Evolutionary conservation across 768 basidiomycete species (phyloP).

Genomic region (Dacryopinax primogenitus): DNA sequence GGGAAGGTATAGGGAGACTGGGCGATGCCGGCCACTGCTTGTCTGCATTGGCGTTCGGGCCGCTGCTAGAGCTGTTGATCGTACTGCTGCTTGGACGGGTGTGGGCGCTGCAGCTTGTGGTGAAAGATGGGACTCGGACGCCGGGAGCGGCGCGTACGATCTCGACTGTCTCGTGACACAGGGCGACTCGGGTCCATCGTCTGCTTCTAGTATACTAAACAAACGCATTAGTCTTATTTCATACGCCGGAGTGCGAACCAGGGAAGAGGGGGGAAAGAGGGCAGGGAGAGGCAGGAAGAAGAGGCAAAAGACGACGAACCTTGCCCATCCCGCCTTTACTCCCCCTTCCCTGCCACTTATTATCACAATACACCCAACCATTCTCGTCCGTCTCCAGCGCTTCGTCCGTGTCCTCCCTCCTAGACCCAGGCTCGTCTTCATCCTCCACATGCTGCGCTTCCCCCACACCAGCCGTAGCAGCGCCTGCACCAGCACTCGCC

Average conservation of each 20-base stretch:
- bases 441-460: constrained; percentile 12
- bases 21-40: no score
- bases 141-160: constrained; percentile 12
- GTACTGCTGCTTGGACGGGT: constrained; percentile 6
- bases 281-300: neutral
- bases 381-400: constrained; percentile 52
- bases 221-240: neutral
- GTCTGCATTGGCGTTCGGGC: no score
- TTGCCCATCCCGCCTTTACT: constrained; percentile 77
- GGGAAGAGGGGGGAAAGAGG: constrained; percentile 10
- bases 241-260: neutral
- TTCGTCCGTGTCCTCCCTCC: constrained; percentile 8
- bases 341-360: constrained; percentile 80
- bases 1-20: neutral
- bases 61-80: no score
- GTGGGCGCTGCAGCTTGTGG: constrained; percentile 3
- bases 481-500: constrained; percentile 22
- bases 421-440: neutral
- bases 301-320: constrained; percentile 28
- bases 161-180: constrained; percentile 60
- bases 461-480: constrained; percentile 9
- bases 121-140: neutral
- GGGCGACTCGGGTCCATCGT: constrained; percentile 75
- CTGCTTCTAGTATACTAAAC: constrained; percentile 67
- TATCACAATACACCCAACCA: constrained; percentile 90